Conservation (phyloP, 305 asterid genomes). For the Ilex paraguariensis region DNA sequence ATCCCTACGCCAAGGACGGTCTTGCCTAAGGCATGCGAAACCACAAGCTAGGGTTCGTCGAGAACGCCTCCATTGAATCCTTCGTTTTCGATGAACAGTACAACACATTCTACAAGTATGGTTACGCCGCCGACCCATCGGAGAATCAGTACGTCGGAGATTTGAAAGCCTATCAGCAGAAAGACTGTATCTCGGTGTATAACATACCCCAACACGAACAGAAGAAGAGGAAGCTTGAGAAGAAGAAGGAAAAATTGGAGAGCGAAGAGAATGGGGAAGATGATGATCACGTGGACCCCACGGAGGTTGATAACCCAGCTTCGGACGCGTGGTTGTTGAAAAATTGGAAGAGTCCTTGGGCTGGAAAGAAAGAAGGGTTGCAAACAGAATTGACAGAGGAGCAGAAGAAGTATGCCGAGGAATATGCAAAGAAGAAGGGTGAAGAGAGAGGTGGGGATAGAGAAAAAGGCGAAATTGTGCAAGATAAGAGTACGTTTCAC, state of each 20-base stretch:
- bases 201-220: constrained; percentile 82
- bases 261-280: constrained; percentile 24
- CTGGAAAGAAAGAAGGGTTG: constrained; percentile 79
- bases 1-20: constrained; percentile 95
- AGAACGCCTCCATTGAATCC: constrained; percentile 66
- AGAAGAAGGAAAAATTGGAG: constrained; percentile 71
- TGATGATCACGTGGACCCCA: constrained; percentile 25
- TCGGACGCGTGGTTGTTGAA: constrained; percentile 81
- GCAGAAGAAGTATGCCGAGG: constrained; percentile 98
- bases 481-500: constrained; percentile 80
- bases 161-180: constrained; percentile 47
- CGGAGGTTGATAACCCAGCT: constrained; percentile 71
- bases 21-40: constrained; percentile 92
- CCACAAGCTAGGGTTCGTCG: constrained; percentile 94
- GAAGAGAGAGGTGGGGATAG: constrained; percentile 73
- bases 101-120: constrained; percentile 81
- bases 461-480: constrained; percentile 50
- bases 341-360: constrained; percentile 97
- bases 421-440: constrained; percentile 88
- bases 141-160: constrained; percentile 73
- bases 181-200: constrained; percentile 68
- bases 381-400: constrained; percentile 86
- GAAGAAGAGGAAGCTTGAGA: constrained; percentile 76
- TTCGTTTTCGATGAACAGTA: constrained; percentile 97
- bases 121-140: constrained; percentile 96